phyloP scores from a whole-genome alignment of 306 rosid species.

The Sechiopsis laciniata region DNA sequence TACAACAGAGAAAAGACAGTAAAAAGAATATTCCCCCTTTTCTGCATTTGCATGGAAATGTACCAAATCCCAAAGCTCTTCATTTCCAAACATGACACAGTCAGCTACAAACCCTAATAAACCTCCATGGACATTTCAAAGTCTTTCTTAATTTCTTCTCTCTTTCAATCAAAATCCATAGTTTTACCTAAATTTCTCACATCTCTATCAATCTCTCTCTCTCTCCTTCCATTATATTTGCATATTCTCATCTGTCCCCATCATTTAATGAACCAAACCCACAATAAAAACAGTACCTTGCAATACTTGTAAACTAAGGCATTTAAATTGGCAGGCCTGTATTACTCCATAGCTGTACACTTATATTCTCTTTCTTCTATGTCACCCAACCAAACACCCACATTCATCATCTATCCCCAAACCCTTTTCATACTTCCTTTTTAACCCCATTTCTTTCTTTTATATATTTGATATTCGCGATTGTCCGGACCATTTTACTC shows the following conservation, averaged over 20 bases:
- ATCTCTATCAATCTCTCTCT: neutral
- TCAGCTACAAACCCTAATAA: neutral
- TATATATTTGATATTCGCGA: no score
- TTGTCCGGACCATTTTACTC: no score
- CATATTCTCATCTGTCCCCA: conserved; percentile 17
- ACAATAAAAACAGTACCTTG: conserved; percentile 1
- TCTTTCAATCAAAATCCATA: neutral
- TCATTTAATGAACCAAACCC: conserved; percentile 44
- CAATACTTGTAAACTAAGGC: conserved; percentile 16
- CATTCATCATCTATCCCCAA: neutral
- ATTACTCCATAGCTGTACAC: neutral
- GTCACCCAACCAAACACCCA: neutral
- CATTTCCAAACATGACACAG: neutral
- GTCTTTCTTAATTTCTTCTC: no score
- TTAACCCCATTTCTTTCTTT: no score
- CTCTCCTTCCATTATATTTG: neutral
- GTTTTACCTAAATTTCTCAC: neutral
- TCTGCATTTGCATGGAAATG: conserved; percentile 6
- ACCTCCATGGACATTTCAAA: neutral
- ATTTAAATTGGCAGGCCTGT: neutral
- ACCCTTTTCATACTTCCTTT: neutral
- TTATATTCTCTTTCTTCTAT: neutral
- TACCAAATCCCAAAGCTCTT: neutral
- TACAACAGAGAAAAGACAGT: neutral
- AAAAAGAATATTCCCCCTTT: conserved; percentile 1